Evolutionary conservation across 2,329 filamentous ascomycete genomes (phyloP), one percentile per base, ranked within the genome.

Genomic region (Talaromyces islandicus): DNA sequence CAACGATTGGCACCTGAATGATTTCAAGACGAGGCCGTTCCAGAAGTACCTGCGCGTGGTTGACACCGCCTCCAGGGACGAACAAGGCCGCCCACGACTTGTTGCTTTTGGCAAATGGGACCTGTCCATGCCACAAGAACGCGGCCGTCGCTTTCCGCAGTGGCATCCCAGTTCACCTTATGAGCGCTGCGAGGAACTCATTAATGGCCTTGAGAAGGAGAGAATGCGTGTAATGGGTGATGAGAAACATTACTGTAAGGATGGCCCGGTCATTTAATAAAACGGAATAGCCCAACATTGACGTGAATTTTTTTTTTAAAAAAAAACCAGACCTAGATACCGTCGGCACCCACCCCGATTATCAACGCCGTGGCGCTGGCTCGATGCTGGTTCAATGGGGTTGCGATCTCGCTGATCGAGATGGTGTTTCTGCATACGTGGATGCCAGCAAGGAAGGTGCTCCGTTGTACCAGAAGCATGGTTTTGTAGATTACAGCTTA

Each of bases 261-360:
- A 51, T 46, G 35, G 5, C 21, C 52, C 38, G 48, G 38, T 55
- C 35, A 32, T 48, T 35, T 55, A 27, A 46, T 21, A 38, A 50
- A 51, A 29, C 32, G 52, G 53, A 29, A 56, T 52, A 52, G 24
- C 41, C 29, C 41, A 59, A 19, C 5, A 59, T 48, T 56, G 41
- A 60, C 29, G 21, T 51, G 29, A 27, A 56, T n/a, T n/a, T n/a
- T n/a, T n/a, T n/a, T n/a, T n/a, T n/a, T 9, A 19, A 54, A 38
- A 52, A 21, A 27, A 35, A 50, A 56, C 56, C 32, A 77, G 77
- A 76, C 62, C 68, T 78, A 11, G 67, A 71, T 9, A 62, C 70
- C 32, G 68, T 80, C 4, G 69, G 70, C n/a, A 77, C 76, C n/a
- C 71, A 77, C 58, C 77, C 78, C 0, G 69, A 75, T 12, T 74